Evolutionary conservation across 495 filamentous ascomycete genomes (phyloP), one percentile per base, ranked within the genome.

Genomic region (Cercophora newfieldiana): DNA sequence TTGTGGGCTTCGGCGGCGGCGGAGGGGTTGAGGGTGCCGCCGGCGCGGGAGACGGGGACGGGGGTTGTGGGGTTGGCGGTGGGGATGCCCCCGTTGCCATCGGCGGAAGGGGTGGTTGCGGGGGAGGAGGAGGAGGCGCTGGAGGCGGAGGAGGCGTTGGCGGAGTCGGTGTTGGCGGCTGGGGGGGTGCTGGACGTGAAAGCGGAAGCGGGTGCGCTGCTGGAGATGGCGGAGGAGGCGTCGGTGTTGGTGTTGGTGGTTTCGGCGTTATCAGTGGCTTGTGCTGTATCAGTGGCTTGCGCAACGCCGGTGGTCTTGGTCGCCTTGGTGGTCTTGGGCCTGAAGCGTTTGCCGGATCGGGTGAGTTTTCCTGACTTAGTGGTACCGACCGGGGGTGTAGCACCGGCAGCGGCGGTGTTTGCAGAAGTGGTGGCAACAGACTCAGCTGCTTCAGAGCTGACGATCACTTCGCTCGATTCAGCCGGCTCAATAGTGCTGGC

Each of bases 31-130:
- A 86, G 70, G 7, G 74, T 75, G 10, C 82, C 82, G 18, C 82
- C 81, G 18, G 81, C 82, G 10, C 82, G 65, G 4, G 82, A 84
- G 7, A 86, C 83, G 0, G 83, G 80, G 0, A 84, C 79, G 5
- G 81, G 67, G 7, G 76, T 70, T 6, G 81, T 83, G 19, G 83
- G 82, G 50, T 83, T 84, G 29, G 53, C 61, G 3, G 66, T 68
- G 14, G 71, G 72, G 37, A 77, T 77, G 26, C 62, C 68, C 44
- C 61, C 71, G 1, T 49, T 56, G 25, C n/a, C 69, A 7, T 48
- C 58, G 26, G 60, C 64, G 19, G 54, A 22, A 14, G 44, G 30
- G 51, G 55, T 24, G 21, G 33, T 60, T 61, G 26, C 62, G 8
- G 57, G 3, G n/a, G 55, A 31, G 18, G 31, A 51, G n/a, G 55